A percentile compares a stretch with the other conserved stretches of the same genome.
Conservation (phyloP, 1,284 basidiomycete species). For the Papiliotrema fonsecae region DNA sequence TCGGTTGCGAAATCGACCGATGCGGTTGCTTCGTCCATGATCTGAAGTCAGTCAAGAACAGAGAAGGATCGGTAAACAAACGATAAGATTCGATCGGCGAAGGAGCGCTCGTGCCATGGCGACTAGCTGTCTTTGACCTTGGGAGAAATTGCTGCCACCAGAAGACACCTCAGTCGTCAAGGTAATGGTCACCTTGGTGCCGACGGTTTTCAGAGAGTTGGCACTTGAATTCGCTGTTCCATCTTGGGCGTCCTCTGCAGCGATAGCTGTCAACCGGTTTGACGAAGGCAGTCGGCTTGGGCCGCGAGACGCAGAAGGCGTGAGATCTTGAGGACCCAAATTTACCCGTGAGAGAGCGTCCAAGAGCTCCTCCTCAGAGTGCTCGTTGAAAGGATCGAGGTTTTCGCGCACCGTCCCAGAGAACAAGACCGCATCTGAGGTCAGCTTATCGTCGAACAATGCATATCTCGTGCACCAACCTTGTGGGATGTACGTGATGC, state of each 20-base stretch:
- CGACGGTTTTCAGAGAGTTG: slow-evolving; percentile 22
- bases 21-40: slow-evolving; percentile 79
- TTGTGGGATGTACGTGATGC: slow-evolving; percentile 51
- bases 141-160: slow-evolving; percentile 76
- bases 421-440: slow-evolving; percentile 68
- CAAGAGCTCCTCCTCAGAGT: slow-evolving; percentile 70
- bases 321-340: slow-evolving; percentile 22
- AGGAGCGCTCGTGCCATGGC: slow-evolving; percentile 66
- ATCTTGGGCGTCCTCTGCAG: slow-evolving; percentile 11
- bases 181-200: slow-evolving; percentile 56
- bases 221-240: slow-evolving; percentile 3
- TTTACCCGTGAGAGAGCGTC: slow-evolving; percentile 48
- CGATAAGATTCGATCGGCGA: slow-evolving; percentile 65
- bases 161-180: slow-evolving; percentile 70
- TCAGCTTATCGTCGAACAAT: not conserved
- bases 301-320: slow-evolving; percentile 16
- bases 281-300: slow-evolving; percentile 12
- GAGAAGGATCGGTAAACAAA: slow-evolving; percentile 6
- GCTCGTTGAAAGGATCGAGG: slow-evolving; percentile 79
- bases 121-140: slow-evolving; percentile 76
- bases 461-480: slow-evolving; percentile 14
- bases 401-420: slow-evolving; percentile 81
- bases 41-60: slow-evolving; percentile 27
- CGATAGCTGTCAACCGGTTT: slow-evolving; percentile 16
- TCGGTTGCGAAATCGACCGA: slow-evolving; percentile 70